Percentiles rank a stretch among this genome's conserved stretches.
Conservation (phyloP, 2,329 filamentous ascomycete species). For the Neoascochyta sp. region DNA sequence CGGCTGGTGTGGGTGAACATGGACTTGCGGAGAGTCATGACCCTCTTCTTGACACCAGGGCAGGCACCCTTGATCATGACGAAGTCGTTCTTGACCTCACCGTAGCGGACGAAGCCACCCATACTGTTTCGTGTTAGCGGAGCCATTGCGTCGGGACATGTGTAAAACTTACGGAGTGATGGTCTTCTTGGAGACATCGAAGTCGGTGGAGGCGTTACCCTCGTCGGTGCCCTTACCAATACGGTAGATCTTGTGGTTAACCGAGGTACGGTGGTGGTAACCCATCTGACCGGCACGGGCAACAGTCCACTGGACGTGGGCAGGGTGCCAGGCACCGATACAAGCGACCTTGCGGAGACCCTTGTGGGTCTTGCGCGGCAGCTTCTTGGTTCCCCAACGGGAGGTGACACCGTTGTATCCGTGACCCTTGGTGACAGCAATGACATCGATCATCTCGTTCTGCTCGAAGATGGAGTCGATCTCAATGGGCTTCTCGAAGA, state of each 20-base stretch:
- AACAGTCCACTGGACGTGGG: slow-evolving; percentile 99
- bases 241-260: slow-evolving; percentile 99
- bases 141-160: not conserved
- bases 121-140: slow-evolving; percentile 60
- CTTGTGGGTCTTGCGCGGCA: slow-evolving; percentile 99
- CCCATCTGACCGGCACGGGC: slow-evolving; percentile 99
- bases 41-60: slow-evolving; percentile 98
- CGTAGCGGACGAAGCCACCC: slow-evolving; percentile 99
- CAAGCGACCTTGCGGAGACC: slow-evolving; percentile 99
- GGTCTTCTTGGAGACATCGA: slow-evolving; percentile 97
- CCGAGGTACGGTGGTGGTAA: slow-evolving; percentile 99
- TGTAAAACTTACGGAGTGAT: slow-evolving; percentile 87
- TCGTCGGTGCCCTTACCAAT: slow-evolving; percentile 90
- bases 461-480: slow-evolving; percentile 96
- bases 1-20: slow-evolving; percentile 97
- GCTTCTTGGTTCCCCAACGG: slow-evolving; percentile 99
- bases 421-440: slow-evolving; percentile 99
- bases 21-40: slow-evolving; percentile 98
- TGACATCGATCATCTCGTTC: slow-evolving; percentile 99
- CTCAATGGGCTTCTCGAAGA: slow-evolving; percentile 98
- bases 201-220: slow-evolving; percentile 88
- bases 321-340: slow-evolving; percentile 99
- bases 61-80: slow-evolving; percentile 96
- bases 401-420: slow-evolving; percentile 96
- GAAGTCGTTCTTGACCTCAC: slow-evolving; percentile 99